Base-by-base conservation (phyloP, 2,329 filamentous ascomycete species). In the Fusarium piperis region DNA sequence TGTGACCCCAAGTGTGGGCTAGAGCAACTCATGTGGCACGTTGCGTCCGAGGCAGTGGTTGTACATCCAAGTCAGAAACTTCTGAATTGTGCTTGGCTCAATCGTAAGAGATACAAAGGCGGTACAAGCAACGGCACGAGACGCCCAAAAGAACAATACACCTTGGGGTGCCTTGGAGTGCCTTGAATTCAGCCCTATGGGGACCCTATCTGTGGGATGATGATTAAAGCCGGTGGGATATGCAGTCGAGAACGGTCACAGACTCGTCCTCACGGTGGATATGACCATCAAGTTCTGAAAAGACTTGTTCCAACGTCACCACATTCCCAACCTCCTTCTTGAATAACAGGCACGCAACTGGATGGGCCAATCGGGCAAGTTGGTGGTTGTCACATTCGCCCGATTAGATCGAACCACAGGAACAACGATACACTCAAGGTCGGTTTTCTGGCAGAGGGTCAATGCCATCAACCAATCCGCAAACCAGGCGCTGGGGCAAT, bases 61-160 rank as follows among this genome's bases (percentile, higher is more conserved):
- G 60, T 70, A 56, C 48, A 36, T 30, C 32, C 44, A 53, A 33
- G 36, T 30, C 39, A 39, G 59, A 44, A 33, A 33, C 44, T 39
- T 48, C 20, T 28, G 52, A 28, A 20, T 64, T 59, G 13, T 62
- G 63, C 55, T 58, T 68, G 26, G 62, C 36, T 51, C 8, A 48
- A 56, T 28, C 13, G 16, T 33, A 32, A 65, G 39, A 52, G 39
- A 28, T 35, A 71, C 65, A 67, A 69, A 58, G 62, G 55, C 65
- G 63, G 70, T 72, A 64, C 69, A 70, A 36, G 18, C 58, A 60
- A 46, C 52, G 58, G 28, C 59, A 39, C 65, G 35, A 64, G 57
- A 66, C 44, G 16, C 16, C 32, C 15, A 55, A 15, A 26, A 39
- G 13, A 7, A 23, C 32, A 26, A 28, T 32, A 38, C 36, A n/a